Percentiles rank a stretch among this genome's conserved stretches.
These are phyloP conservation scores for Zizania latifolia DNA, from an alignment of 176 grass and related monocot species.

Conservation along the genomic window DNA sequence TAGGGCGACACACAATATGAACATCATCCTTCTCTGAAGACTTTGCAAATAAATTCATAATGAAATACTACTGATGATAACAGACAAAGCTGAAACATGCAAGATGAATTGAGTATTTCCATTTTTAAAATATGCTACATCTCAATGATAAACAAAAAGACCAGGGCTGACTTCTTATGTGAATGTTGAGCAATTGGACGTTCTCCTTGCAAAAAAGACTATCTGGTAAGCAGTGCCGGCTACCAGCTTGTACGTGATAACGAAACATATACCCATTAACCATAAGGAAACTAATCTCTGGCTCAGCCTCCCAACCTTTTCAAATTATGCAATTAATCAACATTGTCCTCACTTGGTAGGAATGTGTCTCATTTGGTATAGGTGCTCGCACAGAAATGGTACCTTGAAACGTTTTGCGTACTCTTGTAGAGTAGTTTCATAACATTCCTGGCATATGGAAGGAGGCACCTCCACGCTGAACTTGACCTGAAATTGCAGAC, in stretches of 20 bases:
- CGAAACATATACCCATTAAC: neutral
- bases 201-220: neutral
- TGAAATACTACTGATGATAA: neutral
- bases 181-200: neutral
- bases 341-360: neutral
- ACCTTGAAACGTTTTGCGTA: conserved; percentile 73
- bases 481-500: conserved; percentile 52
- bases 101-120: neutral
- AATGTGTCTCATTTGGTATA: neutral
- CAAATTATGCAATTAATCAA: neutral
- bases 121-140: neutral
- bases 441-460: conserved; percentile 61
- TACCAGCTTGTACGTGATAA: neutral
- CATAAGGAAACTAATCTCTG: neutral
- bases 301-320: neutral
- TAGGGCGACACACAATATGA: neutral
- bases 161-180: neutral
- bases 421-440: conserved; percentile 55
- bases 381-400: neutral
- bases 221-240: neutral
- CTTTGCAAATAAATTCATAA: neutral
- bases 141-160: neutral
- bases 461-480: conserved; percentile 88
- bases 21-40: neutral
- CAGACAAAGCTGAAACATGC: neutral